Percentiles rank a stretch among this genome's conserved stretches.
Evolutionary conservation across 306 rosid species (phyloP).

Genomic region (Ormosia semicastrata): DNA sequence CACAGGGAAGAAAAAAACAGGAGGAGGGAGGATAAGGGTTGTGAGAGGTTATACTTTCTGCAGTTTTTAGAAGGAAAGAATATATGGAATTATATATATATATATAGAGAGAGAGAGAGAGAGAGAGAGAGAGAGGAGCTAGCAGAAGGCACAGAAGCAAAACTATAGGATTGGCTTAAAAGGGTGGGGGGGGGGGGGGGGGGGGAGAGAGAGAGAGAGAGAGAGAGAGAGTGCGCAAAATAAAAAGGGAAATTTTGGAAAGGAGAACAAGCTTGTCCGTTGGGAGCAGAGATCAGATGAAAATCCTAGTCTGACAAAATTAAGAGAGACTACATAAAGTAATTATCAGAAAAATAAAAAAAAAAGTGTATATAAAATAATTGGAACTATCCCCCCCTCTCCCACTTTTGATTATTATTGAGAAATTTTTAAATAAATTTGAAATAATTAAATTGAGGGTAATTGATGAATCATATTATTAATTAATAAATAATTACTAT

Average conservation of each 20-base stretch:
- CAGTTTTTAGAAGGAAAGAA: too few relatives aligned
- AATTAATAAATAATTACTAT: too few relatives aligned
- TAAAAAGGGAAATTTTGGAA: neutral
- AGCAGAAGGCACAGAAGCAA: neutral
- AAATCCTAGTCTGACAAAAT: conserved; percentile 41
- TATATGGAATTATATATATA: too few relatives aligned
- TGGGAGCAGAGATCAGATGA: conserved; percentile 64
- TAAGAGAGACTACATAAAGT: conserved; percentile 40
- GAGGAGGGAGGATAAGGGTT: too few relatives aligned
- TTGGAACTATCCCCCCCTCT: conserved; percentile 38
- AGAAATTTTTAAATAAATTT: too few relatives aligned
- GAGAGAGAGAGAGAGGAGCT: too few relatives aligned
- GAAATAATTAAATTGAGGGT: too few relatives aligned
- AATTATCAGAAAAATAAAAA: neutral
- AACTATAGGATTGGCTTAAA: neutral
- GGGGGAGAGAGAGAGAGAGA: neutral
- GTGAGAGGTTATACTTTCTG: too few relatives aligned
- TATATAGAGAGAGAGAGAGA: too few relatives aligned
- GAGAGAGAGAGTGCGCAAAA: neutral
- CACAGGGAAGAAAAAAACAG: too few relatives aligned
- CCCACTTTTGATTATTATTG: conserved; percentile 16
- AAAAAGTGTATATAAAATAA: neutral
- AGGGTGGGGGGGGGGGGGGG: too few relatives aligned
- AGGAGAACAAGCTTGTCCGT: conserved; percentile 28
- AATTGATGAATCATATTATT: too few relatives aligned